phyloP scores from a whole-genome alignment of 2,329 filamentous ascomycete species.

The Ophiostoma ips region DNA sequence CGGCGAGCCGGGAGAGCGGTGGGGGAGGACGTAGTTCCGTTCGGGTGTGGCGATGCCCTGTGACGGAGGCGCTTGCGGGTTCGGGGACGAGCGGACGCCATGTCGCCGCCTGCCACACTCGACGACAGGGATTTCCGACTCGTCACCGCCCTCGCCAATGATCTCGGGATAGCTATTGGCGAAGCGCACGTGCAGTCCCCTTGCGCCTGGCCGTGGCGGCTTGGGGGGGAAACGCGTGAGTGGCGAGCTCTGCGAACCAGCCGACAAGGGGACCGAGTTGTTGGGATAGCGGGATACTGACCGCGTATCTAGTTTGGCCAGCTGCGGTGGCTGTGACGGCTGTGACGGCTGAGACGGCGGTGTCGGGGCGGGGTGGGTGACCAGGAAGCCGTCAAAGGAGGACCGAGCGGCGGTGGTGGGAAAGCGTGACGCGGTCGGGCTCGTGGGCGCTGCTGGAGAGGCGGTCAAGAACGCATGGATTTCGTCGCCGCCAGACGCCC shows the following conservation, averaged over 20 bases:
- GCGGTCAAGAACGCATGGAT: slow-evolving; percentile 47
- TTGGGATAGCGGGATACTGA: slow-evolving; percentile 42
- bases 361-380: slow-evolving; percentile 33
- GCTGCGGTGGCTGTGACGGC: slow-evolving; percentile 23
- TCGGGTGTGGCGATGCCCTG: background rate
- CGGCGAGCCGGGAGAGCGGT: slow-evolving; percentile 17
- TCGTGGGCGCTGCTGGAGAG: slow-evolving; percentile 19
- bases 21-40: background rate
- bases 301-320: slow-evolving; percentile 39
- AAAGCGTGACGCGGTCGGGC: slow-evolving; percentile 4
- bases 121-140: slow-evolving; percentile 56
- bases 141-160: slow-evolving; percentile 86
- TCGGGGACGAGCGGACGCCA: slow-evolving; percentile 13
- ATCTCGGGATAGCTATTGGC: slow-evolving; percentile 58
- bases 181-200: slow-evolving; percentile 64
- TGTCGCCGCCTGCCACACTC: slow-evolving; percentile 53
- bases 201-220: slow-evolving; percentile 25
- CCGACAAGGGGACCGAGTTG: slow-evolving; percentile 34
- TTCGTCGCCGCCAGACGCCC: slow-evolving; percentile 18
- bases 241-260: slow-evolving; percentile 30
- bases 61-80: slow-evolving; percentile 13
- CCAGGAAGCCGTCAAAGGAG: slow-evolving; percentile 42
- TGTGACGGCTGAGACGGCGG: slow-evolving; percentile 27
- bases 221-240: background rate
- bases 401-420: background rate